Evolutionary conservation across 352 stramenopile genomes (phyloP).

Genomic region (Aphanomyces stellatus): DNA sequence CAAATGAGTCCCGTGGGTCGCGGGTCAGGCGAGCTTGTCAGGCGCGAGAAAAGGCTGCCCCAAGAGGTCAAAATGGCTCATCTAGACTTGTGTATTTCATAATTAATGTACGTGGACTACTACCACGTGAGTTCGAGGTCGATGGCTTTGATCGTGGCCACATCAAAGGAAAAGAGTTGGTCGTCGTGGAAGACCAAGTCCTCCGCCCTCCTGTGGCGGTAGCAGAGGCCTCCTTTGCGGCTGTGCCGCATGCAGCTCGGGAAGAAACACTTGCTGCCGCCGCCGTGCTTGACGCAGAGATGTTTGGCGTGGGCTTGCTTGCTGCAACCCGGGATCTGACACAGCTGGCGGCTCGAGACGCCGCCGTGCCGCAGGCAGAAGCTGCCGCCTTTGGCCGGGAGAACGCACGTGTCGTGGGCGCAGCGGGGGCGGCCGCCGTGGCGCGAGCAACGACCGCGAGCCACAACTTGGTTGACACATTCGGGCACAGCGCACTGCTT

Average conservation of each 20-base stretch:
- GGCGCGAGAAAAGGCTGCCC: too few relatives aligned
- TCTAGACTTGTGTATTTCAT: neutral
- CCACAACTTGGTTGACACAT: constrained; percentile 16
- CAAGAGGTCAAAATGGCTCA: too few relatives aligned
- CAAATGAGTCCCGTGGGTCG: too few relatives aligned
- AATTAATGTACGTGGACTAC: neutral
- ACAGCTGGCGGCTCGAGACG: constrained; percentile 2
- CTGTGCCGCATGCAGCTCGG: constrained; percentile 1
- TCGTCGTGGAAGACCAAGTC: neutral
- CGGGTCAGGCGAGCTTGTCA: too few relatives aligned
- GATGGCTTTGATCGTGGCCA: neutral
- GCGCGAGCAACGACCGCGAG: constrained; percentile 55
- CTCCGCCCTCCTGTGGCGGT: constrained; percentile 2
- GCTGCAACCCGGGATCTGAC: neutral
- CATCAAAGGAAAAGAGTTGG: neutral
- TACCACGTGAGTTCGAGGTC: neutral
- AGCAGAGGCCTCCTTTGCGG: constrained; percentile 8
- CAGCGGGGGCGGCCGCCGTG: constrained; percentile 80
- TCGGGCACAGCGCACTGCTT: constrained; percentile 12
- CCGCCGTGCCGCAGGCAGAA: constrained; percentile 13
- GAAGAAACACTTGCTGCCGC: constrained; percentile 9
- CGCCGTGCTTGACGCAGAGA: constrained; percentile 12
- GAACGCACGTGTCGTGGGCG: constrained; percentile 56
- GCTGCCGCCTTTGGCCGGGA: constrained; percentile 19
- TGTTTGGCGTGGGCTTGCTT: constrained; percentile 17